Base-by-base conservation (phyloP, 495 filamentous ascomycete species). In the Tetracladium marchalianum region DNA sequence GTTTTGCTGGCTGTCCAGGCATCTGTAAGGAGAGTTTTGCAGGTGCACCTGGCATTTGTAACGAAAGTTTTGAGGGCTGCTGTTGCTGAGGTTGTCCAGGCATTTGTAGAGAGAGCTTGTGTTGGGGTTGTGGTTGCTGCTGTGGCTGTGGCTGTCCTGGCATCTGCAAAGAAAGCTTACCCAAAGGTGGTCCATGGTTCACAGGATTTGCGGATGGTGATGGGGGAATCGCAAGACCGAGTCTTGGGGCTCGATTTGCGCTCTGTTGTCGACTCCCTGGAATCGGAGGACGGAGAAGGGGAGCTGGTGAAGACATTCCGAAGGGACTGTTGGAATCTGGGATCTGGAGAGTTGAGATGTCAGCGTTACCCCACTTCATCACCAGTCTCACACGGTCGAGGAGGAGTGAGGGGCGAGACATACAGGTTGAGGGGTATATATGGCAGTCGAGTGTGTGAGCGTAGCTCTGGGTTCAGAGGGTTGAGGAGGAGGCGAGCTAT, bases 171-270 rank as follows among this genome's bases (percentile, higher is more conserved):
- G 52, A 58, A 42, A 53, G 52, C 32, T 59, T 59, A 35, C 50
- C 56, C 8, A 66, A 51, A 53, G 60, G 13, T 11, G 54, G 43
- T 3, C 46, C 54, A 32, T 44, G 61, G 51, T 66, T 68, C 19
- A 84, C 76, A 4, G 87, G 85, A 63, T 87, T 83, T 45, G 69
- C 78, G 66, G 75, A 88, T 38, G 87, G 82, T 18, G 87, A 90
- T 1, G 82, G 82, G 27, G 89, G 89, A 31, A 95, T 95, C 16
- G 87, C 84, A 40, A 95, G 74, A 27, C 87, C 89, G 40, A 95
- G 72, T 55, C 87, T 81, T 16, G 89, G 89, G 35, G 81, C 70
- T 59, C 84, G 73, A 18, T 73, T 66, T 45, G 76, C 78, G 54
- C 72, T 66, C 44, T 74, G 75, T 47, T 66, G 69, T 62, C 83